Conservation (phyloP, 163 green algal species). For the Volvox carteri region DNA sequence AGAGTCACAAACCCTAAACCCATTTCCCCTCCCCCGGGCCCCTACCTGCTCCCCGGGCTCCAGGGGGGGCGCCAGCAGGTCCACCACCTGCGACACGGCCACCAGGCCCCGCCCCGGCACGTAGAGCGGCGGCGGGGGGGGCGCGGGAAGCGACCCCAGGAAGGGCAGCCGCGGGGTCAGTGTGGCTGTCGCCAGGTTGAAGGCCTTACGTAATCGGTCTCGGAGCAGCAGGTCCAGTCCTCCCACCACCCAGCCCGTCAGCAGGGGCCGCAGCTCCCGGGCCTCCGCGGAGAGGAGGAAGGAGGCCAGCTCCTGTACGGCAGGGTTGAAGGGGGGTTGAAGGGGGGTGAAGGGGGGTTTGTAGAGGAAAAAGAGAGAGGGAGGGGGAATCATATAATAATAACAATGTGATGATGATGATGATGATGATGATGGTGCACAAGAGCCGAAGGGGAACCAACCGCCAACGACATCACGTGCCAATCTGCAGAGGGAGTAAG, state of each 20-base stretch:
- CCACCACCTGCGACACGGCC: constrained; percentile 65
- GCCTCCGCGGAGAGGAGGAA: constrained; percentile 77
- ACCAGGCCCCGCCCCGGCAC: constrained; percentile 77
- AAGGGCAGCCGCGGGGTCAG: constrained; percentile 78
- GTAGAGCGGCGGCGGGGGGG: constrained; percentile 73
- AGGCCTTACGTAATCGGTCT: constrained; percentile 69
- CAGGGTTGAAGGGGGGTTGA: not conserved
- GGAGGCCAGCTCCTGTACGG: constrained; percentile 62
- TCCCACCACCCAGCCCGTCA: constrained; percentile 70
- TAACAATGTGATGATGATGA: not conserved
- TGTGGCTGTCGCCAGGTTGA: constrained; percentile 54
- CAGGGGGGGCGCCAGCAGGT: constrained; percentile 75
- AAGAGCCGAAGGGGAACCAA: too few species aligned
- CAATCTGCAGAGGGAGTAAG: too few species aligned
- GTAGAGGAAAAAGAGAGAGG: not conserved
- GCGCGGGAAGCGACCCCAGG: constrained; percentile 65
- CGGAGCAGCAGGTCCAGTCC: constrained; percentile 67
- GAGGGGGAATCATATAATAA: too few species aligned
- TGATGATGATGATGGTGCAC: not conserved
- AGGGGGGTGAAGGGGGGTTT: not conserved
- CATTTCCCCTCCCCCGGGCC: not conserved
- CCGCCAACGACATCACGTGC: too few species aligned
- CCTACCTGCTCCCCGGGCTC: constrained; percentile 66
- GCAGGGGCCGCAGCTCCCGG: constrained; percentile 76
- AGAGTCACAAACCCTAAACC: not conserved